Evolutionary conservation across 495 filamentous ascomycete genomes (phyloP).

Genomic region (Penicillium chermesinum): DNA sequence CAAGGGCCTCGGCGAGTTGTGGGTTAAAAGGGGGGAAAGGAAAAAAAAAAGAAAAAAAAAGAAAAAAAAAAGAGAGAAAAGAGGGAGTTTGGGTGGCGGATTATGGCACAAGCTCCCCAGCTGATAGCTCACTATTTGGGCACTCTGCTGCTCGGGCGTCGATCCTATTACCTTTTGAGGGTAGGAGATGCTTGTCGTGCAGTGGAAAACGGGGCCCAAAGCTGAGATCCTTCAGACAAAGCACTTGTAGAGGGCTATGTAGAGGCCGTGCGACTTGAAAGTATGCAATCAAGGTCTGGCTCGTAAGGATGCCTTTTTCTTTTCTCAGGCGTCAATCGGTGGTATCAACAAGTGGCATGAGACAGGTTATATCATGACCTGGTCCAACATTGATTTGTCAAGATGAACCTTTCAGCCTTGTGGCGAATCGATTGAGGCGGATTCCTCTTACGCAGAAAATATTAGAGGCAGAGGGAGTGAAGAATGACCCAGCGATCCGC

Average conservation of each 20-base stretch:
- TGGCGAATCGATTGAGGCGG: slow-evolving; percentile 1
- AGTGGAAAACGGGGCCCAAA: neutral
- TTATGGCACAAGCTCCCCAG: neutral
- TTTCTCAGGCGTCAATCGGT: neutral
- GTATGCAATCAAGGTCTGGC: no score
- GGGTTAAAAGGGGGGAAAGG: neutral
- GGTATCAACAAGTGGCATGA: neutral
- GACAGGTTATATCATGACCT: neutral
- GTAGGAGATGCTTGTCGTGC: slow-evolving; percentile 8
- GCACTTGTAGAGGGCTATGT: neutral
- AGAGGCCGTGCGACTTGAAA: no score
- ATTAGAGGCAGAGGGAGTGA: neutral
- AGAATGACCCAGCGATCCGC: neutral
- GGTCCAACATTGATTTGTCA: neutral
- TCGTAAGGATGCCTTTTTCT: neutral
- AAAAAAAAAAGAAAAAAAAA: neutral
- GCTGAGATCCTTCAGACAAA: neutral
- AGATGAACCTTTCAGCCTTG: neutral
- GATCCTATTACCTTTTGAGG: neutral
- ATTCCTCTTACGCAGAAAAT: neutral
- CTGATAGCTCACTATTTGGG: neutral
- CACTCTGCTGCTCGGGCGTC: neutral
- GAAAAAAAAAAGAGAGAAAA: neutral
- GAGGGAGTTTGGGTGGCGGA: slow-evolving; percentile 2
- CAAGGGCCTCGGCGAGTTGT: neutral